A percentile compares a stretch with the other conserved stretches of the same genome.
phyloP scores from a whole-genome alignment of 371 early-diverging fungal species.

The Mortierella sp. region DNA sequence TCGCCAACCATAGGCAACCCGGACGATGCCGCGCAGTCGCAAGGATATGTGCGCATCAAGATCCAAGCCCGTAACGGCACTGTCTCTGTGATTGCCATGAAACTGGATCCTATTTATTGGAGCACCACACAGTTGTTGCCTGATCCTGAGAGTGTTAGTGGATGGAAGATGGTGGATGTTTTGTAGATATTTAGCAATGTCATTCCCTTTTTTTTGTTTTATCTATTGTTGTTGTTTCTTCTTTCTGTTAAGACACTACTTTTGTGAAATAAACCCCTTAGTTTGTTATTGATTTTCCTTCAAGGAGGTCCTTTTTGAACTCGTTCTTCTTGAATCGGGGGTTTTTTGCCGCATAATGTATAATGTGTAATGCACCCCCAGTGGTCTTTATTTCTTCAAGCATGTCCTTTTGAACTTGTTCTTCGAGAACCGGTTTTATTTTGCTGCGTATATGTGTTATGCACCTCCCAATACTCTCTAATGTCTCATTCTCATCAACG shows the following conservation, averaged over 20 bases:
- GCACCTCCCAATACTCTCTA: too few relatives aligned
- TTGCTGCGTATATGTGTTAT: too few relatives aligned
- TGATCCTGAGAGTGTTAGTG: conserved; percentile 66
- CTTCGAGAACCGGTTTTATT: too few relatives aligned
- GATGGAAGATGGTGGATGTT: conserved; percentile 67
- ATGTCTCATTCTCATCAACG: too few relatives aligned
- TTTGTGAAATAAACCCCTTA: neutral
- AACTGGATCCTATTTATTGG: conserved; percentile 83
- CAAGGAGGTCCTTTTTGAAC: too few relatives aligned
- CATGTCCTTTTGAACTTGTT: too few relatives aligned
- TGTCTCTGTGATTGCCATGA: conserved; percentile 76
- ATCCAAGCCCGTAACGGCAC: conserved; percentile 72
- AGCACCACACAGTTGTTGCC: conserved; percentile 74
- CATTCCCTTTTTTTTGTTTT: neutral
- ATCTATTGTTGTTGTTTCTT: neutral
- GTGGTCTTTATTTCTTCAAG: too few relatives aligned
- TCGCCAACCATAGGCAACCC: conserved; percentile 30
- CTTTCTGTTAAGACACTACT: neutral
- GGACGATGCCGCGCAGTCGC: conserved; percentile 66
- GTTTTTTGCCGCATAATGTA: too few relatives aligned
- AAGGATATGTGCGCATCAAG: conserved; percentile 79
- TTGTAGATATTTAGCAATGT: conserved; percentile 6
- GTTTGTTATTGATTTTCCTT: too few relatives aligned
- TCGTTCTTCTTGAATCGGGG: too few relatives aligned
- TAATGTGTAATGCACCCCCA: too few relatives aligned